These are phyloP conservation scores for Alternaria brassicae DNA, from an alignment of 2,329 filamentous ascomycete genomes.

Conservation along the genomic window DNA sequence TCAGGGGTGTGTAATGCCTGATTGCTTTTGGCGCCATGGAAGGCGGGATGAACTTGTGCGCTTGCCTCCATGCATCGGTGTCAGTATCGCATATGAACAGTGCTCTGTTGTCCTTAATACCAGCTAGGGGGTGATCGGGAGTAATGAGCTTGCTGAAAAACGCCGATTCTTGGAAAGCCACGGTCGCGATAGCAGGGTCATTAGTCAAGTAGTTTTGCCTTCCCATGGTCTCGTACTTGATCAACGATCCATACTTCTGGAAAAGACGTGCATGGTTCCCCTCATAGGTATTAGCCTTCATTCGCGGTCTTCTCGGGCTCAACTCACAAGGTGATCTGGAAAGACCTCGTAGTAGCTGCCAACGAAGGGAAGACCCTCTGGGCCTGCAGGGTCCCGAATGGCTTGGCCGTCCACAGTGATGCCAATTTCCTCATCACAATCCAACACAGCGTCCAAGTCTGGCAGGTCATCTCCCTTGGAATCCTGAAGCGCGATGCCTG, in stretches of 20 bases:
- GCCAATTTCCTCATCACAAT: slow-evolving; percentile 22
- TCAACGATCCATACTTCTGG: slow-evolving; percentile 18
- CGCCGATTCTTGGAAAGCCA: slow-evolving; percentile 18
- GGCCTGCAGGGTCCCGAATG: slow-evolving; percentile 18
- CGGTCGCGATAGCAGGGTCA: slow-evolving; percentile 18
- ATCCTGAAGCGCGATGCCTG: slow-evolving; percentile 22
- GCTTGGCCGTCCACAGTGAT: slow-evolving; percentile 20
- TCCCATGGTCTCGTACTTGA: slow-evolving; percentile 20
- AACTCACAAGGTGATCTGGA: slow-evolving; percentile 22
- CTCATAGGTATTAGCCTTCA: background rate
- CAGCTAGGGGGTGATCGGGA: slow-evolving; percentile 12
- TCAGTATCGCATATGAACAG: slow-evolving; percentile 21
- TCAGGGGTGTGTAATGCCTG: slow-evolving; percentile 21
- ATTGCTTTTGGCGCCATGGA: slow-evolving; percentile 20
- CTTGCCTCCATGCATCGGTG: slow-evolving; percentile 13
- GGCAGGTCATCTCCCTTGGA: slow-evolving; percentile 14
- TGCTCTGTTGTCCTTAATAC: slow-evolving; percentile 20
- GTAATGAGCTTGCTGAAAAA: slow-evolving; percentile 24
- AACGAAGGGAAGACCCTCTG: slow-evolving; percentile 20
- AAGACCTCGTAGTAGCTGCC: slow-evolving; percentile 25
- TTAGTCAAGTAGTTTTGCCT: slow-evolving; percentile 18
- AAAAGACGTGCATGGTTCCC: slow-evolving; percentile 24
- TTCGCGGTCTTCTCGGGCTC: background rate
- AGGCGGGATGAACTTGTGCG: slow-evolving; percentile 25
- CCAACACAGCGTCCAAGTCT: slow-evolving; percentile 21